Evolutionary conservation across 495 filamentous ascomycete genomes (phyloP), one percentile per base, ranked within the genome.

Genomic region (Penicillium antarcticum): DNA sequence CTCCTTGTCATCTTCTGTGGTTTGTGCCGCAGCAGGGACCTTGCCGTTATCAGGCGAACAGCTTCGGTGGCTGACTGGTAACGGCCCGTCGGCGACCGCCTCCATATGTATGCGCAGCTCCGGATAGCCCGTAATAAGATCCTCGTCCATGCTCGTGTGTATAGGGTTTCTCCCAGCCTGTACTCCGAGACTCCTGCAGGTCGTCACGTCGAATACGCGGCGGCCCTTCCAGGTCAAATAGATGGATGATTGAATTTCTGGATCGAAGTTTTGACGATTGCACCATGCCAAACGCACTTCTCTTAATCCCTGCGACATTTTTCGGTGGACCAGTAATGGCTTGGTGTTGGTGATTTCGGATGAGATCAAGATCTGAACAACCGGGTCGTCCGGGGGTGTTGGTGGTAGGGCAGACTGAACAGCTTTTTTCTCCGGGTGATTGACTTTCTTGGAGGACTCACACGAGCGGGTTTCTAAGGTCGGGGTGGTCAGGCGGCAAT

Each of bases 211-310:
- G 57, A 84, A 95, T 2, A 96, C 61, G 51, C 83, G 81, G 40
- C 82, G 82, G 7, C 82, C 80, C 44, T 83, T 86, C 87, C 90
- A 96, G 2, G 88, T 92, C 13, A 97, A 67, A 56, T 90, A 87
- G 8, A 96, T 70, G 6, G 71, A 61, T 18, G 67, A 65, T 13
- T 77, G 69, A 35, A 74, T 51, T 8, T 75, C 75, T 2, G 62
- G 56, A 1, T 66, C 54, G 41, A 90, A 74, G 3, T 58, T 66
- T 53, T 90, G 84, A 18, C 71, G 75, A 11, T 78, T 67, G 54
- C 80, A 88, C 88, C 89, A 95, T 19, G 78, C 78, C 33, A 78
- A 39, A 19, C 83, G 79, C 12, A 88, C 85, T 38, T 87, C 82
- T 53, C 78, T 78, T 7, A 94, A 62, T 0, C 77, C 67, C 54